Conservation (phyloP, 768 basidiomycete species). For the Tulasnella sp. region DNA sequence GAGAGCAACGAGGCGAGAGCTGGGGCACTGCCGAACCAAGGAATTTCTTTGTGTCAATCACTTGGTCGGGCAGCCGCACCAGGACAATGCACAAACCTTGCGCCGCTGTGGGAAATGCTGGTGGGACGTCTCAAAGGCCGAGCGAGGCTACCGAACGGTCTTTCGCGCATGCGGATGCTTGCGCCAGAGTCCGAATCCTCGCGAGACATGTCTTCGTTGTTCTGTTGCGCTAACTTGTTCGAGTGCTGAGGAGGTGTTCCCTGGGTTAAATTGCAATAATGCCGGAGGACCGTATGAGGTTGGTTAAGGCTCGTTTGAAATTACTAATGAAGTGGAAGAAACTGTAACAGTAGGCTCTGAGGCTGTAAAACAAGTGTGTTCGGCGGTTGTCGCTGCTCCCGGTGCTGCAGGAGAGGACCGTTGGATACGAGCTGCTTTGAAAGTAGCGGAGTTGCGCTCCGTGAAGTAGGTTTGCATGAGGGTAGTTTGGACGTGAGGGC, state of each 20-base stretch:
- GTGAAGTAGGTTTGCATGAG: slow-evolving; percentile 1
- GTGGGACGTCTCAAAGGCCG: neutral
- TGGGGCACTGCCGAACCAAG: slow-evolving; percentile 15
- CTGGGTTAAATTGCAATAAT: slow-evolving; percentile 9
- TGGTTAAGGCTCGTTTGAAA: neutral
- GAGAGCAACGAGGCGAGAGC: slow-evolving; percentile 26
- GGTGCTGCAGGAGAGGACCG: slow-evolving; percentile 12
- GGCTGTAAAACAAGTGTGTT: slow-evolving; percentile 8
- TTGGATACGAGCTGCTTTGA: neutral
- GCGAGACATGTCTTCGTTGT: slow-evolving; percentile 17
- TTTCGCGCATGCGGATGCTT: neutral
- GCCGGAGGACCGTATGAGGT: slow-evolving; percentile 8
- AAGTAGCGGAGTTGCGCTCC: neutral
- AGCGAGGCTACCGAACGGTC: neutral
- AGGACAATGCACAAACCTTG: slow-evolving; percentile 12
- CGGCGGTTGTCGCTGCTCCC: slow-evolving; percentile 12
- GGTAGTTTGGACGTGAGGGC: slow-evolving; percentile 14
- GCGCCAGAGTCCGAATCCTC: slow-evolving; percentile 25
- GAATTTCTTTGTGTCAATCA: neutral
- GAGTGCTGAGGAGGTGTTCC: neutral
- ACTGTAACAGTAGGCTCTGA: neutral
- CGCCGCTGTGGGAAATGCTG: slow-evolving; percentile 13
- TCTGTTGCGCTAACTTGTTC: slow-evolving; percentile 7
- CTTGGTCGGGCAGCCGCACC: neutral
- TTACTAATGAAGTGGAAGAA: neutral